A percentile compares a stretch with the other conserved stretches of the same genome.
These are phyloP conservation scores for Penicillium sp. DNA, from an alignment of 2,329 filamentous ascomycete species.

Conservation along the genomic window DNA sequence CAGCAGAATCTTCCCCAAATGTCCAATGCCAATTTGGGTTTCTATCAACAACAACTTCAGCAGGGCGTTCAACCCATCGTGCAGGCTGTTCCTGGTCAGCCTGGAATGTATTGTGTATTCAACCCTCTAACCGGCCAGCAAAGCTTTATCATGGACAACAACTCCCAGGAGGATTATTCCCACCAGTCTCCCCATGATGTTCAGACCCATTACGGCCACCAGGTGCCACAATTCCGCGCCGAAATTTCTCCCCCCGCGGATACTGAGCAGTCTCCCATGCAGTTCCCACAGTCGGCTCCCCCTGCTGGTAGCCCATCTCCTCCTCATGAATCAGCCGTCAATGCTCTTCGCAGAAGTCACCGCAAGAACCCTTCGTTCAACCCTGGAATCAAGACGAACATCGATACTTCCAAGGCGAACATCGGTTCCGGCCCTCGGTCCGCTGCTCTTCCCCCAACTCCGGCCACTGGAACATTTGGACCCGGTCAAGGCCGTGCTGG, in stretches of 20 bases:
- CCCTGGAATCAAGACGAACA: conserved; percentile 47
- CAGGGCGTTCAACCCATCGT: conserved; percentile 66
- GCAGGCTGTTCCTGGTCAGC: conserved; percentile 65
- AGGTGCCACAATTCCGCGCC: conserved; percentile 66
- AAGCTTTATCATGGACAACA: conserved; percentile 74
- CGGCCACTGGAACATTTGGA: conserved; percentile 81
- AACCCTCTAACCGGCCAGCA: conserved; percentile 85
- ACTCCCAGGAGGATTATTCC: conserved; percentile 50
- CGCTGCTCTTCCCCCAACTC: conserved; percentile 75
- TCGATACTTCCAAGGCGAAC: conserved; percentile 54
- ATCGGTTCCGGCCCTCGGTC: conserved; percentile 71
- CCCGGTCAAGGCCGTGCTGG: conserved; percentile 91
- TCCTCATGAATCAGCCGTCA: conserved; percentile 75
- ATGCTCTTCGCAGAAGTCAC: conserved; percentile 89
- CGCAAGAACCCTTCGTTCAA: conserved; percentile 82
- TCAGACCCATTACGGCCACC: conserved; percentile 52
- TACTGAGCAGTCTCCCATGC: conserved; percentile 56
- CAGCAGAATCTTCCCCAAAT: conserved; percentile 56
- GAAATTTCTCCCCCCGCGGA: conserved; percentile 79
- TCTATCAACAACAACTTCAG: conserved; percentile 67
- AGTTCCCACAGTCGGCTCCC: conserved; percentile 66
- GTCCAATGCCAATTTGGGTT: conserved; percentile 55
- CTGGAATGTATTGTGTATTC: conserved; percentile 79
- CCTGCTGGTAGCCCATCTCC: conserved; percentile 68
- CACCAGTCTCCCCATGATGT: conserved; percentile 34